Percentiles rank a stretch among this genome's conserved stretches.
phyloP scores from a whole-genome alignment of 352 stramenopile genomes.

The Phytophthora cactorum region DNA sequence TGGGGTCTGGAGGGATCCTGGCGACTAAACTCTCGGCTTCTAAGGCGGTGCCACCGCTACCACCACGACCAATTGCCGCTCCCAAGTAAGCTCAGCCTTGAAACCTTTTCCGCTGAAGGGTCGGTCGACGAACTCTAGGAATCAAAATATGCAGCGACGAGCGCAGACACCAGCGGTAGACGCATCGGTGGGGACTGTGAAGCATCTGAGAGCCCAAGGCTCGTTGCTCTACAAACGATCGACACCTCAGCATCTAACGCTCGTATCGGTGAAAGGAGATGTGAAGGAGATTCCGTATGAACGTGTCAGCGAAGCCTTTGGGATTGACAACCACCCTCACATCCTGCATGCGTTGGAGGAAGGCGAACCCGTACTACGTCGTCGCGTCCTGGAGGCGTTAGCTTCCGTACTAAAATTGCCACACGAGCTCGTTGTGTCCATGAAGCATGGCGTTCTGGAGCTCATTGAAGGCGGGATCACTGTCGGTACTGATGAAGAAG shows the following conservation, averaged over 20 bases:
- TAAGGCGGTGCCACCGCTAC: conserved; percentile 24
- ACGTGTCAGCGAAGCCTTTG: conserved; percentile 71
- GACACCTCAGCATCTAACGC: conserved; percentile 61
- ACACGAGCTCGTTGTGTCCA: conserved; percentile 65
- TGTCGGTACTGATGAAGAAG: conserved; percentile 5
- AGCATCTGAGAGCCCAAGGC: conserved; percentile 62
- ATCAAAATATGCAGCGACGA: conserved; percentile 24
- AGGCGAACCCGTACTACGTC: conserved; percentile 54
- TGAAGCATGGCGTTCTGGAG: conserved; percentile 64
- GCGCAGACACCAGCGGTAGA: background rate
- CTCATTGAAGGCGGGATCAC: conserved; percentile 49
- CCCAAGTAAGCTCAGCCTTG: conserved; percentile 4
- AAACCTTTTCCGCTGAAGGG: conserved; percentile 31
- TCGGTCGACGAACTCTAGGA: background rate
- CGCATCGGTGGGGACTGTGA: conserved; percentile 28
- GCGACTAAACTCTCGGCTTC: conserved; percentile 8
- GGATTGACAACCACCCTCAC: conserved; percentile 72
- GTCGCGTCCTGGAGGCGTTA: conserved; percentile 59
- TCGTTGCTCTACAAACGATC: conserved; percentile 74
- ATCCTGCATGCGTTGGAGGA: conserved; percentile 66
- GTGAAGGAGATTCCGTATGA: conserved; percentile 63
- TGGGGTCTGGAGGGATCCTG: background rate
- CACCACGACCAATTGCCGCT: conserved; percentile 14
- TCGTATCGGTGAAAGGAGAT: conserved; percentile 58
- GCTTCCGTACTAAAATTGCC: conserved; percentile 62